Conservation (phyloP, 2,329 filamentous ascomycete species). For the Trichoderma sp. region DNA sequence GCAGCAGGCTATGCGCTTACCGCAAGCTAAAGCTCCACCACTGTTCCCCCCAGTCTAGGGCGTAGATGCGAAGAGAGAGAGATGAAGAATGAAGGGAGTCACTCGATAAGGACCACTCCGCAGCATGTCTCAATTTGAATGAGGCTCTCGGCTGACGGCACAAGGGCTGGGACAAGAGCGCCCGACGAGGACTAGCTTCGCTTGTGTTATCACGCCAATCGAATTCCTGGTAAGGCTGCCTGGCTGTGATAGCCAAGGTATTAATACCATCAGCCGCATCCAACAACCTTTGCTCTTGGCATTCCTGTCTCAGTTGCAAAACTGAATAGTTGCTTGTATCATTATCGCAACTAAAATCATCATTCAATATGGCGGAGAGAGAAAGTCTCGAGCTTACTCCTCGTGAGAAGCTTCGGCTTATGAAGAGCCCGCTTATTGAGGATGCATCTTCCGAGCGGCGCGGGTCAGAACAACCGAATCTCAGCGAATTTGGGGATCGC, state of each 20-base stretch:
- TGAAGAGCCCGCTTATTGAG: conserved; percentile 40
- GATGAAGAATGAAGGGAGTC: conserved; percentile 1
- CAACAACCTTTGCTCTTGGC: neutral
- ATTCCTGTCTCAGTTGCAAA: neutral
- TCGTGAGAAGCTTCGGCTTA: conserved; percentile 38
- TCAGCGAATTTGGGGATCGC: conserved; percentile 21
- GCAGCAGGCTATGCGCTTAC: conserved; percentile 18
- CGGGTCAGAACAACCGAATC: neutral
- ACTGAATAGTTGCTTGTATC: neutral
- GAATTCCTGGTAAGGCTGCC: conserved; percentile 11
- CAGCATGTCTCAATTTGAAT: neutral
- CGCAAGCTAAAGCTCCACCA: conserved; percentile 2
- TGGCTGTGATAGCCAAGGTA: neutral
- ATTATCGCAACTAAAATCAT: neutral
- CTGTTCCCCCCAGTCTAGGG: neutral
- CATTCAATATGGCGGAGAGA: conserved; percentile 13
- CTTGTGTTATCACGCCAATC: conserved; percentile 2
- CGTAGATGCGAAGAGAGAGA: neutral
- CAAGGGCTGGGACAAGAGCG: neutral
- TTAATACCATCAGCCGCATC: conserved; percentile 14
- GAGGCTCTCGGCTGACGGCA: neutral
- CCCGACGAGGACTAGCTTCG: neutral
- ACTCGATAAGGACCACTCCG: neutral
- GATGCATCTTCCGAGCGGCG: neutral
- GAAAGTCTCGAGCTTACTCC: conserved; percentile 16